Conservation (phyloP, 208 protist species). For the Crithidia acanthocephali region DNA sequence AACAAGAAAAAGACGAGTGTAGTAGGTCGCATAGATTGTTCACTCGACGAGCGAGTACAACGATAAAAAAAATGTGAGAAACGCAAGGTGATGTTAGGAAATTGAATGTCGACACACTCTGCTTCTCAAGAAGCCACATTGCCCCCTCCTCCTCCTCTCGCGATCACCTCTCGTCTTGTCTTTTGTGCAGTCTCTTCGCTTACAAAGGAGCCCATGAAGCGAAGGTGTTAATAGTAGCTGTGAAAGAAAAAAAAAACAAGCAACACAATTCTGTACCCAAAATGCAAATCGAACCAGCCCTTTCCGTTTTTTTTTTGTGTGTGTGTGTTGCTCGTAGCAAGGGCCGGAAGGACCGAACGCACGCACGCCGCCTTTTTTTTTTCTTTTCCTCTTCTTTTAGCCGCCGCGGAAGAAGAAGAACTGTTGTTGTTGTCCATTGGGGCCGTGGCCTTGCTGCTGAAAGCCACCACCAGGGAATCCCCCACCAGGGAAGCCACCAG, state of each 20-base stretch:
- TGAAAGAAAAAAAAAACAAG: constrained; percentile 6
- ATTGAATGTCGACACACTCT: too few species aligned
- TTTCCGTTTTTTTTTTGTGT: neutral
- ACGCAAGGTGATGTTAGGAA: too few species aligned
- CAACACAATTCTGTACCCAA: neutral
- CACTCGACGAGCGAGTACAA: too few species aligned
- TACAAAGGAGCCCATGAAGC: constrained; percentile 18
- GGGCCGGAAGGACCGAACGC: too few species aligned
- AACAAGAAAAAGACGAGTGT: too few species aligned
- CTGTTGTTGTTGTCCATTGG: constrained; percentile 48
- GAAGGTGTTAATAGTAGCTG: neutral
- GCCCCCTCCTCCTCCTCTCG: too few species aligned
- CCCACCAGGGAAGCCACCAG: constrained; percentile 34
- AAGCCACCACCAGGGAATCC: constrained; percentile 31
- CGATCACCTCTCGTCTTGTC: too few species aligned
- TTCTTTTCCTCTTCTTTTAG: constrained; percentile 3
- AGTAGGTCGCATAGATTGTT: too few species aligned
- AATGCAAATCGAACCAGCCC: neutral
- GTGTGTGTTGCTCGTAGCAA: too few species aligned
- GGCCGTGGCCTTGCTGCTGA: constrained; percentile 29
- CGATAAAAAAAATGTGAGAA: too few species aligned
- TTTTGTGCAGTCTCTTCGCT: constrained; percentile 10
- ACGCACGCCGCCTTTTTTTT: neutral
- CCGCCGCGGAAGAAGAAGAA: constrained; percentile 52
- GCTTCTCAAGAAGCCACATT: too few species aligned